Conservation (phyloP, 1,139 yeast genomes). For the Blastobotrys buckinghamii region DNA sequence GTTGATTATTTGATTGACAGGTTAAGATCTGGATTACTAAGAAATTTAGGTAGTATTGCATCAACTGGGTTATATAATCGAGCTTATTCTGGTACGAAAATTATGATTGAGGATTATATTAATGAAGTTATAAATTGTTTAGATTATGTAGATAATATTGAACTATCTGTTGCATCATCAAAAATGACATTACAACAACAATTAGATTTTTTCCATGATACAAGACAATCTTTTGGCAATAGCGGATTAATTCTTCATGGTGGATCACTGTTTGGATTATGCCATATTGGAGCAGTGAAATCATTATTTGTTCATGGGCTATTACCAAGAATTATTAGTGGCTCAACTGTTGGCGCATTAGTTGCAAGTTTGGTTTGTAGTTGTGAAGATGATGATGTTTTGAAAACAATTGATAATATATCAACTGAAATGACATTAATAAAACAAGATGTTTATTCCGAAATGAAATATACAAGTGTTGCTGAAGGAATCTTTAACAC, state of each 20-base stretch:
- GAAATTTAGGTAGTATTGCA: constrained; percentile 90
- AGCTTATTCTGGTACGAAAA: constrained; percentile 82
- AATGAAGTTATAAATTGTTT: constrained; percentile 69
- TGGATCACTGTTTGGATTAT: constrained; percentile 87
- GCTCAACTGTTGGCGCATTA: constrained; percentile 91
- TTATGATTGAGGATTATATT: constrained; percentile 80
- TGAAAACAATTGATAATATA: constrained; percentile 32
- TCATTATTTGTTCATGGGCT: constrained; percentile 68
- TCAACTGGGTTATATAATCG: constrained; percentile 73
- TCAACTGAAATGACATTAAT: constrained; percentile 43
- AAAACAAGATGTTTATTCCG: constrained; percentile 19
- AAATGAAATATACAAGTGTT: constrained; percentile 26
- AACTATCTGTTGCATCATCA: constrained; percentile 4
- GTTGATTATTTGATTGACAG: constrained; percentile 56
- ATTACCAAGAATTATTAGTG: constrained; percentile 82
- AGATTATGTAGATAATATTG: constrained; percentile 39
- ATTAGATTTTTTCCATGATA: constrained; percentile 82
- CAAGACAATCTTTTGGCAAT: constrained; percentile 82
- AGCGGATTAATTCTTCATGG: constrained; percentile 91
- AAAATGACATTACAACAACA: constrained; percentile 44
- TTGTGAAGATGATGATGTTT: constrained; percentile 49
- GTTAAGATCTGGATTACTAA: constrained; percentile 72
- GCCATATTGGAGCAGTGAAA: constrained; percentile 88
- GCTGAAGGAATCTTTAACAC: constrained; percentile 41
- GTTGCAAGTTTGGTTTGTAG: constrained; percentile 84